phyloP scores from a whole-genome alignment of 345 rosid species.

The Gossypium bickii region DNA sequence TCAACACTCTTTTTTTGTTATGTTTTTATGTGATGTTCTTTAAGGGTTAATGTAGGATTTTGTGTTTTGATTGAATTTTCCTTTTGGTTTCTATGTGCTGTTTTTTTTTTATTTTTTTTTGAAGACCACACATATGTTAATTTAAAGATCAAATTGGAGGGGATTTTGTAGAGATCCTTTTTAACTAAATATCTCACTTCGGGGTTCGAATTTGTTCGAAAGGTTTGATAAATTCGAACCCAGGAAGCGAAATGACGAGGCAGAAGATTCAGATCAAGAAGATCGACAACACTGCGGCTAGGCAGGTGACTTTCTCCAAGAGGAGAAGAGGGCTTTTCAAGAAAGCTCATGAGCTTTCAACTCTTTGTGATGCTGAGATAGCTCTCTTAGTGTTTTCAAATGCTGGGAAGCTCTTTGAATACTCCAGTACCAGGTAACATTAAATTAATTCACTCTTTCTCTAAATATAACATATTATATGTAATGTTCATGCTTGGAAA shows the following conservation, averaged over 20 bases:
- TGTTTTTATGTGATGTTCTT: background rate
- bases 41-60: background rate
- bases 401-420: slow-evolving; percentile 38
- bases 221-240: background rate
- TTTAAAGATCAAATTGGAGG: too few species aligned
- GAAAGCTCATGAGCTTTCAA: slow-evolving; percentile 43
- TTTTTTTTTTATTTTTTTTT: too few species aligned
- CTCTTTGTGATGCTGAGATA: slow-evolving; percentile 45
- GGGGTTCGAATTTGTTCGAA: slow-evolving; percentile 1
- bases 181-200: too few species aligned
- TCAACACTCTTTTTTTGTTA: background rate
- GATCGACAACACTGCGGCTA: slow-evolving; percentile 36
- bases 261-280: slow-evolving; percentile 45
- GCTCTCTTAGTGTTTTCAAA: slow-evolving; percentile 34
- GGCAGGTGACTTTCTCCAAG: slow-evolving; percentile 49
- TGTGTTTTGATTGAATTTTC: background rate
- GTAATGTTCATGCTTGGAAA: background rate
- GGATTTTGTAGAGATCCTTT: too few species aligned
- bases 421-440: slow-evolving; percentile 34
- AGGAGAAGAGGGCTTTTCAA: slow-evolving; percentile 44
- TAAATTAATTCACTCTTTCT: background rate
- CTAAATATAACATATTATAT: background rate
- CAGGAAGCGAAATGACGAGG: slow-evolving; percentile 29
- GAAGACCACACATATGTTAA: too few species aligned
- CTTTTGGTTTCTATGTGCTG: background rate